Conservation (phyloP, 148 eudicot species). For the Rheum nobile region DNA sequence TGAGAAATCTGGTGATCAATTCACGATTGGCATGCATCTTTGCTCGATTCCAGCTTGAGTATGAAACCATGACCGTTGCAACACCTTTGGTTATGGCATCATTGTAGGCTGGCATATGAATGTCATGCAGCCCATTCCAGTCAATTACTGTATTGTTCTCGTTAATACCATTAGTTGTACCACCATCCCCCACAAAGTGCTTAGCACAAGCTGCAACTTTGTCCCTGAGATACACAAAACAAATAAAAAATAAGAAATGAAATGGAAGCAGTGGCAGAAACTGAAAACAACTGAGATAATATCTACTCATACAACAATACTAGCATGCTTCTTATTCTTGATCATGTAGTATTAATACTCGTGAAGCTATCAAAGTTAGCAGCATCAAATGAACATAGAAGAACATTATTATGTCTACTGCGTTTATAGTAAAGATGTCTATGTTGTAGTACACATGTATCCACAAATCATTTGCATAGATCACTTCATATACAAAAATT, state of each 20-base stretch:
- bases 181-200: constrained; percentile 73
- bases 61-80: constrained; percentile 78
- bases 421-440: too few relatives aligned
- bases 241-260: not conserved
- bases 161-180: constrained; percentile 60
- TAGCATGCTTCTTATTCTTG: too few relatives aligned
- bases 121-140: constrained; percentile 46
- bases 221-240: not conserved
- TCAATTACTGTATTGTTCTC: constrained; percentile 58
- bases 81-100: constrained; percentile 71
- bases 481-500: too few relatives aligned
- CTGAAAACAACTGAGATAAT: not conserved
- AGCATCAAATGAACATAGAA: too few relatives aligned
- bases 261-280: not conserved
- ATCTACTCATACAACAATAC: not conserved
- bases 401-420: too few relatives aligned
- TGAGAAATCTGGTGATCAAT: constrained; percentile 55
- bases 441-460: too few relatives aligned
- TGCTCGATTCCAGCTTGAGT: constrained; percentile 79
- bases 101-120: constrained; percentile 77
- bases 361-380: too few relatives aligned
- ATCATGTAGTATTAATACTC: too few relatives aligned
- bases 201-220: constrained; percentile 10
- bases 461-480: too few relatives aligned
- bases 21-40: constrained; percentile 80